phyloP scores from a whole-genome alignment of 2,329 filamentous ascomycete genomes.

The Pochonia chlamydosporia region DNA sequence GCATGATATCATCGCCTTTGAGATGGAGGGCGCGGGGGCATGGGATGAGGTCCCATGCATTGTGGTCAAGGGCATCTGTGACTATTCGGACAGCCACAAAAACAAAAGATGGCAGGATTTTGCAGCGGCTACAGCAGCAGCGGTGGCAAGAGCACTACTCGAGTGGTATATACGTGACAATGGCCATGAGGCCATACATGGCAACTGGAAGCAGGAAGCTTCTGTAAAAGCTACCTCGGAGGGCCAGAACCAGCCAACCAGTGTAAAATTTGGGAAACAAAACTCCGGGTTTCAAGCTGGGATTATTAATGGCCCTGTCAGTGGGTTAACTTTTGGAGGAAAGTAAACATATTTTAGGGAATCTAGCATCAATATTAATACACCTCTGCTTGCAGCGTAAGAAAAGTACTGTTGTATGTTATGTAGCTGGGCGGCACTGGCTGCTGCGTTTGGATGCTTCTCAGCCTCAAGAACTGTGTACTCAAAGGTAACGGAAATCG shows the following conservation, averaged over 20 bases:
- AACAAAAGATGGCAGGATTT: conserved; percentile 30
- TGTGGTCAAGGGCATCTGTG: conserved; percentile 30
- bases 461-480: neutral
- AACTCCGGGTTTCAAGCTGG: neutral
- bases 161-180: neutral
- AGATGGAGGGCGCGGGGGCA: conserved; percentile 28
- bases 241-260: neutral
- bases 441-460: neutral
- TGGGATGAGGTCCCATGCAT: conserved; percentile 26
- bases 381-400: neutral
- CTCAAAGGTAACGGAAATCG: neutral
- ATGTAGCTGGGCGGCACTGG: neutral
- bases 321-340: neutral
- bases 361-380: neutral
- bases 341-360: neutral
- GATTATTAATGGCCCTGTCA: neutral
- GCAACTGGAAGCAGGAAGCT: neutral
- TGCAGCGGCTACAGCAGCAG: conserved; percentile 19
- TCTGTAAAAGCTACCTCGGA: neutral
- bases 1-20: conserved; percentile 22
- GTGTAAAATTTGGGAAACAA: neutral
- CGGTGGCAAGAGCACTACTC: neutral
- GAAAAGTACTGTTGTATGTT: neutral
- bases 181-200: neutral
- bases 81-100: conserved; percentile 36